A percentile compares a stretch with the other conserved stretches of the same genome.
These are phyloP conservation scores for Rutstroemia sydowiana DNA, from an alignment of 2,329 filamentous ascomycete genomes.

Conservation along the genomic window DNA sequence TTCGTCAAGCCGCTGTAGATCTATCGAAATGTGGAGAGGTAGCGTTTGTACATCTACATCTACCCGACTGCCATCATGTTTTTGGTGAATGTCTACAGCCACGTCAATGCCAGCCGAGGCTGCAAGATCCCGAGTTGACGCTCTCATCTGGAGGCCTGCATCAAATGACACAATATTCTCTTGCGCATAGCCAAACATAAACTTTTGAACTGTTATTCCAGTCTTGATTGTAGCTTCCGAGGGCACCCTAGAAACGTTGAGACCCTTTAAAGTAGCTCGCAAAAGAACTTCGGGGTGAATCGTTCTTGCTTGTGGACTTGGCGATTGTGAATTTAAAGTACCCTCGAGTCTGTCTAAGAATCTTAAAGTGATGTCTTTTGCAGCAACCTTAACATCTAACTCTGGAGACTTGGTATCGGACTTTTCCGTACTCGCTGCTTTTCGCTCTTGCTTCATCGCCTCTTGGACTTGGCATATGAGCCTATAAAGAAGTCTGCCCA, in stretches of 20 bases:
- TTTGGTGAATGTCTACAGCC: constrained; percentile 44
- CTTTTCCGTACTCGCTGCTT: constrained; percentile 2
- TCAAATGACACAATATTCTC: constrained; percentile 59
- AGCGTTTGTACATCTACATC: constrained; percentile 65
- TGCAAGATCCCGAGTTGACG: constrained; percentile 52
- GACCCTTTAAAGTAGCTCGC: constrained; percentile 23
- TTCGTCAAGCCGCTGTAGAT: constrained; percentile 76
- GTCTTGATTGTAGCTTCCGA: constrained; percentile 20
- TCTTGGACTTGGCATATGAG: constrained; percentile 23
- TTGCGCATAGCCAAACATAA: constrained; percentile 55
- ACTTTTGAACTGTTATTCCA: constrained; percentile 40
- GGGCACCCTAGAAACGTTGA: constrained; percentile 18
- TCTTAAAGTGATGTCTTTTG: constrained; percentile 24
- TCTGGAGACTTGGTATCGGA: constrained; percentile 7
- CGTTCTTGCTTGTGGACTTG: constrained; percentile 4
- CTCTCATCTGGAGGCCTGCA: constrained; percentile 46
- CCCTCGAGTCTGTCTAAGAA: constrained; percentile 30
- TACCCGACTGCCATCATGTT: constrained; percentile 36
- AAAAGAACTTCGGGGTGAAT: constrained; percentile 26
- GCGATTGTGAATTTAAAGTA: constrained; percentile 13
- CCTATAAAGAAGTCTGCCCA: constrained; percentile 28
- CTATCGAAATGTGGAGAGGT: constrained; percentile 67
- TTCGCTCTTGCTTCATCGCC: constrained; percentile 16
- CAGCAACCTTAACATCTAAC: constrained; percentile 18
- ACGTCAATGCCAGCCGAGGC: constrained; percentile 51